Evolutionary conservation across 1,284 basidiomycete genomes (phyloP).

Genomic region (Phlebopus sp.): DNA sequence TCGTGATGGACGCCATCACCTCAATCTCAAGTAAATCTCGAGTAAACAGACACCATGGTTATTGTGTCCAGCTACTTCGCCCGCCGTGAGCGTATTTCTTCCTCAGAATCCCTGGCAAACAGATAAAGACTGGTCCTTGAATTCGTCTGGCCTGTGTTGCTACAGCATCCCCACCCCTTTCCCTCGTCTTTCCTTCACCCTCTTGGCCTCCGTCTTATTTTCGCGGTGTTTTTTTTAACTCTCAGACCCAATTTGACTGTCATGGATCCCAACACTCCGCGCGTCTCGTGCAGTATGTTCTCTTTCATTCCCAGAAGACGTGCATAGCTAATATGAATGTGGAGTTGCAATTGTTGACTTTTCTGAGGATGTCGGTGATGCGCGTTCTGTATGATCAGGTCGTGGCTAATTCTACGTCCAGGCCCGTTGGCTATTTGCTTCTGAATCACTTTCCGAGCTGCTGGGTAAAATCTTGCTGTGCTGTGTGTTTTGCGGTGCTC

Average conservation of each 20-base stretch:
- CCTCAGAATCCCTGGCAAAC: constrained; percentile 9
- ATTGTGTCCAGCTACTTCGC: constrained; percentile 14
- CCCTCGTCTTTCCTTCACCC: not conserved
- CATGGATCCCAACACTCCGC: constrained; percentile 45
- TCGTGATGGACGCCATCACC: constrained; percentile 6
- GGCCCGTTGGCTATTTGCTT: constrained; percentile 70
- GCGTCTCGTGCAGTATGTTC: constrained; percentile 68
- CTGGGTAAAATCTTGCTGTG: constrained; percentile 45
- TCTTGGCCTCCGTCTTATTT: constrained; percentile 1
- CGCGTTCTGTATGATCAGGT: not conserved
- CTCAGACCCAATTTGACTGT: not conserved
- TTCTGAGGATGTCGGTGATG: constrained; percentile 53
- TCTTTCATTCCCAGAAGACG: constrained; percentile 5
- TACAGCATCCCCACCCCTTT: not conserved
- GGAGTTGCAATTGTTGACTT: constrained; percentile 77
- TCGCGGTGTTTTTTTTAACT: not conserved
- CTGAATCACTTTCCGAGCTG: constrained; percentile 67
- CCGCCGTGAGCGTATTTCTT: constrained; percentile 14
- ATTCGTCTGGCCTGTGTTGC: not conserved
- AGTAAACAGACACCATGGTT: constrained; percentile 18
- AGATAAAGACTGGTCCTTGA: constrained; percentile 20
- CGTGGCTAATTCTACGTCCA: constrained; percentile 26
- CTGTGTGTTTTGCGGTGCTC: not conserved
- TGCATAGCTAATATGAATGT: constrained; percentile 11
- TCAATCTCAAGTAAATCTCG: constrained; percentile 4